Percentiles rank a stretch among this genome's conserved stretches.
Evolutionary conservation across 768 basidiomycete species (phyloP).

Genomic region (Trametes cubensis): DNA sequence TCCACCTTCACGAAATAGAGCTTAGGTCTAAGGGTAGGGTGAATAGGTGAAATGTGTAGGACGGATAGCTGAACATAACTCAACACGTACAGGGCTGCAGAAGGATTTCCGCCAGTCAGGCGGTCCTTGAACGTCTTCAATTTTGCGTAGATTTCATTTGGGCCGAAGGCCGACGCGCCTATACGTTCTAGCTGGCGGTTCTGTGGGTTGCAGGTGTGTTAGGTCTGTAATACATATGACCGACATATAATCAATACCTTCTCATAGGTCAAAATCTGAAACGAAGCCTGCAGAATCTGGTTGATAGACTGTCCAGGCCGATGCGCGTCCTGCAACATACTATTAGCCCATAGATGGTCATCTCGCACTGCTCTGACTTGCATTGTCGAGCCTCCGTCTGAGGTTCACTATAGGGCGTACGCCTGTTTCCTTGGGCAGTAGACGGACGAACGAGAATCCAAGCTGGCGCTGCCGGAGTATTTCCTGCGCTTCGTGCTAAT

Average conservation of each 20-base stretch:
- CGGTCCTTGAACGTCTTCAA: constrained; percentile 71
- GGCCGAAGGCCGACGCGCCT: constrained; percentile 82
- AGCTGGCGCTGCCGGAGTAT: constrained; percentile 72
- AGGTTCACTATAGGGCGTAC: constrained; percentile 95
- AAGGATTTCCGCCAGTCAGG: constrained; percentile 41
- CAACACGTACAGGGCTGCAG: constrained; percentile 53
- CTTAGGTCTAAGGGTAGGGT: constrained; percentile 63
- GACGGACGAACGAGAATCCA: constrained; percentile 83
- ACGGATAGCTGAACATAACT: not conserved
- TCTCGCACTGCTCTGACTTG: constrained; percentile 31
- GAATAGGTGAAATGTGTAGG: not conserved
- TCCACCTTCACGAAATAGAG: constrained; percentile 97
- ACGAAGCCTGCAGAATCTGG: constrained; percentile 79
- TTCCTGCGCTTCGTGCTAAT: constrained; percentile 62
- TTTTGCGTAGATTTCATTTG: constrained; percentile 77
- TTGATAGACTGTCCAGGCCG: constrained; percentile 72
- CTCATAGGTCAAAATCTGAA: constrained; percentile 86
- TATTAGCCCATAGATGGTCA: not conserved
- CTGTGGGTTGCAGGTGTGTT: constrained; percentile 40
- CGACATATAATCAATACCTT: constrained; percentile 50
- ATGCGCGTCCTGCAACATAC: constrained; percentile 32
- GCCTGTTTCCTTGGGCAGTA: constrained; percentile 93
- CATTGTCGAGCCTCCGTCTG: constrained; percentile 47
- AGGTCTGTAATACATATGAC: constrained; percentile 1
- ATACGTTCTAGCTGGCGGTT: constrained; percentile 60